A percentile compares a stretch with the other conserved stretches of the same genome.
These are phyloP conservation scores for Trichoderma sp. DNA, from an alignment of 2,329 filamentous ascomycete genomes.

Conservation along the genomic window DNA sequence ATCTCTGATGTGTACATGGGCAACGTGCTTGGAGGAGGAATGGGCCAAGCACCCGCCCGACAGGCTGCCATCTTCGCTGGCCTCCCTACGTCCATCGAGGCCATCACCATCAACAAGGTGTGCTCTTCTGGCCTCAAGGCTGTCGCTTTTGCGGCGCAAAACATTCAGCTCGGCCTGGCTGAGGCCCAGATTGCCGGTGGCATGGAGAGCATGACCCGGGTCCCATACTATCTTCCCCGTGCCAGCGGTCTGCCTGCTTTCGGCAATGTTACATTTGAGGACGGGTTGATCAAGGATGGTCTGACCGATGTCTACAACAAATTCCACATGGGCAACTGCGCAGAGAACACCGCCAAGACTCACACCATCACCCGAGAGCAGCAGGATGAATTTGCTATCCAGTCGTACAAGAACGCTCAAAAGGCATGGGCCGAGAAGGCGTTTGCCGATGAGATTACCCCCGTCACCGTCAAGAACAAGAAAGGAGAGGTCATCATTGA, in stretches of 20 bases:
- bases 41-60: conserved; percentile 87
- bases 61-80: conserved; percentile 90
- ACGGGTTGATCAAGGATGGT: conserved; percentile 91
- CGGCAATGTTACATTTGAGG: conserved; percentile 82
- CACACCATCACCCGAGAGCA: conserved; percentile 75
- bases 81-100: conserved; percentile 76
- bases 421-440: conserved; percentile 79
- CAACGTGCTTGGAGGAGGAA: conserved; percentile 79
- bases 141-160: conserved; percentile 84
- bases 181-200: conserved; percentile 90
- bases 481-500: conserved; percentile 80
- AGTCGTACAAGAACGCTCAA: conserved; percentile 85
- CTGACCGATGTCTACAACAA: conserved; percentile 95
- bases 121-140: conserved; percentile 95
- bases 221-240: conserved; percentile 85
- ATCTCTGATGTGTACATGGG: conserved; percentile 97
- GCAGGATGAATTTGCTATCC: conserved; percentile 88
- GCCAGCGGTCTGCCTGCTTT: conserved; percentile 81
- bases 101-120: conserved; percentile 95
- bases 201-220: conserved; percentile 97
- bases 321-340: conserved; percentile 97
- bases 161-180: conserved; percentile 86
- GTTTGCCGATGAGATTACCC: conserved; percentile 86
- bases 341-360: conserved; percentile 91
- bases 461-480: conserved; percentile 78